Percentiles rank a stretch among this genome's conserved stretches.
These are phyloP conservation scores for Sugiyamaella novakii DNA, from an alignment of 1,139 yeast species.

Conservation along the genomic window DNA sequence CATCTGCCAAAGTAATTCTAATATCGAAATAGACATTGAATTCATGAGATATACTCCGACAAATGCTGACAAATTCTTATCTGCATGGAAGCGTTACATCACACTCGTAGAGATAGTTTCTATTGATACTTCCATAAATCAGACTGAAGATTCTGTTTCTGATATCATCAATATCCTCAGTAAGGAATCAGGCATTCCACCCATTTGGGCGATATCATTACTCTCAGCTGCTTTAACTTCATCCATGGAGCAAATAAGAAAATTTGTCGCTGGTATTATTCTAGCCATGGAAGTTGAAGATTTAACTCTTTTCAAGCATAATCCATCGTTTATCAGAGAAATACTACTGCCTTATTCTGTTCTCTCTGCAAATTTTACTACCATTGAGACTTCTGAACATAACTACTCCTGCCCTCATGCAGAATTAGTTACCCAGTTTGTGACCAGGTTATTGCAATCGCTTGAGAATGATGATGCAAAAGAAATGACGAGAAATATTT, in stretches of 20 bases:
- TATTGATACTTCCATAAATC: conserved; percentile 83
- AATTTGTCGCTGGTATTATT: conserved; percentile 60
- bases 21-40: conserved; percentile 45
- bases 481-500: conserved; percentile 41
- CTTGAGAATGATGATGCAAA: conserved; percentile 43
- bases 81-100: conserved; percentile 70
- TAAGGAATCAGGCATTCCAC: conserved; percentile 58
- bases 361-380: conserved; percentile 62
- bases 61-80: conserved; percentile 40
- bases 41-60: conserved; percentile 42
- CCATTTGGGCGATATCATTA: conserved; percentile 70
- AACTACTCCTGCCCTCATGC: conserved; percentile 59
- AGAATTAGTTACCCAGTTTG: conserved; percentile 51
- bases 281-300: conserved; percentile 55
- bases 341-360: conserved; percentile 64
- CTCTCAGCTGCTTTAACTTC: conserved; percentile 77
- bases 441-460: conserved; percentile 49
- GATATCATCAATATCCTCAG: conserved; percentile 64
- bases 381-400: conserved; percentile 38
- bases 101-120: conserved; percentile 81
- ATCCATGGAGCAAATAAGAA: conserved; percentile 77
- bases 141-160: conserved; percentile 72
- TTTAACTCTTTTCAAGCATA: conserved; percentile 52
- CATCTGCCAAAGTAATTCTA: not conserved
- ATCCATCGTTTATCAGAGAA: conserved; percentile 52